Percentiles rank a stretch among this genome's conserved stretches.
Evolutionary conservation across 2,329 filamentous ascomycete genomes (phyloP).

Genomic region (Volutella citrinella): DNA sequence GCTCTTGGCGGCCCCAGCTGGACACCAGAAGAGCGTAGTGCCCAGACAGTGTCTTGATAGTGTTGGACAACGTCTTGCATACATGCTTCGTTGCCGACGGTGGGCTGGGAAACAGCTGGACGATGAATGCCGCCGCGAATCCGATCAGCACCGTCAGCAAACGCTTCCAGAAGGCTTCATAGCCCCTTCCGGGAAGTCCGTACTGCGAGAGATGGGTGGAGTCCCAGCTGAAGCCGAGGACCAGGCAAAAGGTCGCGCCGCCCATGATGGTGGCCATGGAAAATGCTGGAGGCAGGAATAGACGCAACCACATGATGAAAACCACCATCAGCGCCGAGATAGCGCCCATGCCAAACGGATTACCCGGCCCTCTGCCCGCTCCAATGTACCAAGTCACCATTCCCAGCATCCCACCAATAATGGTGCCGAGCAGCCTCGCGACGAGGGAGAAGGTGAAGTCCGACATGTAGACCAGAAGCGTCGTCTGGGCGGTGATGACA

Average conservation of each 20-base stretch:
- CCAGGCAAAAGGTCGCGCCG: constrained; percentile 38
- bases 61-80: constrained; percentile 42
- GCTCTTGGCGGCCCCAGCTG: constrained; percentile 35
- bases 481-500: constrained; percentile 49
- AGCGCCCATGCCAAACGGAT: constrained; percentile 48
- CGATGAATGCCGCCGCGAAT: constrained; percentile 38
- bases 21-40: constrained; percentile 49
- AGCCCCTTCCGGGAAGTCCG: constrained; percentile 45
- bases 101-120: constrained; percentile 45
- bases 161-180: constrained; percentile 47
- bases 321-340: constrained; percentile 37
- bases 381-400: constrained; percentile 51
- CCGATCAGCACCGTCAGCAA: constrained; percentile 43
- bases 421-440: constrained; percentile 38
- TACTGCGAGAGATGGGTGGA: constrained; percentile 40
- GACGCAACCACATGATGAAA: constrained; percentile 33
- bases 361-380: constrained; percentile 44
- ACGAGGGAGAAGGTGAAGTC: constrained; percentile 48
- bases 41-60: constrained; percentile 40
- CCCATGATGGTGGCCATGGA: constrained; percentile 30
- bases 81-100: constrained; percentile 44
- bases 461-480: constrained; percentile 46
- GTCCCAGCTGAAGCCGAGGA: constrained; percentile 47
- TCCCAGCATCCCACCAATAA: constrained; percentile 45
- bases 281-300: constrained; percentile 30